Base-by-base conservation (phyloP, 768 basidiomycete genomes). In the Mycena albidolilacea region DNA sequence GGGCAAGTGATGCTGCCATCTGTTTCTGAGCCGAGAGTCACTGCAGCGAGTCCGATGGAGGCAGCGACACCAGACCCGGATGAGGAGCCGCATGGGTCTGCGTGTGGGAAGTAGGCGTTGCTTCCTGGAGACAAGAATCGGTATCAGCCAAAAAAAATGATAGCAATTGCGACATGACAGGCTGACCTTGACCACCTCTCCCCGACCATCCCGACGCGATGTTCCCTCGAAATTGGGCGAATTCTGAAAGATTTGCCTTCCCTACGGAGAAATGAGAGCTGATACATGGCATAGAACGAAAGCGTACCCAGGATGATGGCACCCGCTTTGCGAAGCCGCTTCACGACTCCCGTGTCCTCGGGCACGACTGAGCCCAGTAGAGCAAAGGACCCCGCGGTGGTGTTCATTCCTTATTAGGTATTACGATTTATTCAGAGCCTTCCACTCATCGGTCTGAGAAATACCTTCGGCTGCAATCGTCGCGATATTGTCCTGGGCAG, bases 1-100 rank as follows among this genome's bases (percentile, higher is more conserved):
- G 89, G 91, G 71, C 85, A 90, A 5, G 84, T 87, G 38, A 90
- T 89, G 65, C 89, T 89, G 8, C 90, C 88, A 69, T 87, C 85
- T 0, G 89, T 89, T 67, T 90, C 88, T 4, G 87, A 83, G 11
- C 86, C 88, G 1, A 90, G 80, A 0, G 85, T 80, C 2, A 87
- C 87, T 15, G 87, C 80, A n/a, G 83, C 79, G 17, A 90, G 81
- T 19, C 89, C 89, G 60, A 89, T 89, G 3, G 88, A 87, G 2
- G 87, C 81, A 30, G 87, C 83, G 38, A 90, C 83, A 4, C 85
- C 91, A 19, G 89, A 89, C 2, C 91, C 91, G 8, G 89, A 87
- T 0, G 89, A 90, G 1, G 88, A 90, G 2, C 90, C 90, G 70
- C 87, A 89, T 3, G 90, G 88, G 73, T 90, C 87, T 4, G 83